Percentiles rank a stretch among this genome's conserved stretches.
Conservation (phyloP, 352 stramenopile genomes). For the Globisporangium paroecandrum region DNA sequence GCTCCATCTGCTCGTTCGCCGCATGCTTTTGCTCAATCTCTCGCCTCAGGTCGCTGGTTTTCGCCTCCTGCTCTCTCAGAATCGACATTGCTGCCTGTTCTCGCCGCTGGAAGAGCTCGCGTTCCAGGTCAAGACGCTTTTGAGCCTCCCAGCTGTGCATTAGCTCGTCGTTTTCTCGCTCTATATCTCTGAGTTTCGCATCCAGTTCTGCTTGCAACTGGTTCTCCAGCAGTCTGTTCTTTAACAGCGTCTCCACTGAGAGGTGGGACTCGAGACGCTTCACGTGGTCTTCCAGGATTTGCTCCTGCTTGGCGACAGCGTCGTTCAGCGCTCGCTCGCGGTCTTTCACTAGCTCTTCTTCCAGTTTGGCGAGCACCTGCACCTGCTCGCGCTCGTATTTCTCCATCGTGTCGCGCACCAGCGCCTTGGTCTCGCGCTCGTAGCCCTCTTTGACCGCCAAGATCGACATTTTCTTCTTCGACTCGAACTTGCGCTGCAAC, state of each 20-base stretch:
- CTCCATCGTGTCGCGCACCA: slow-evolving; percentile 41
- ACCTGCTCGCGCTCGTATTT: slow-evolving; percentile 43
- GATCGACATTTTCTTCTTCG: slow-evolving; percentile 53
- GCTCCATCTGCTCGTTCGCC: slow-evolving; percentile 38
- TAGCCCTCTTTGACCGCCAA: slow-evolving; percentile 44
- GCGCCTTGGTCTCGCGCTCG: slow-evolving; percentile 47
- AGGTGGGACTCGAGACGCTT: slow-evolving; percentile 36
- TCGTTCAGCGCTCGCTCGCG: slow-evolving; percentile 32
- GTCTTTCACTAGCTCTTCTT: slow-evolving; percentile 27
- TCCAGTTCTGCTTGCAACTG: slow-evolving; percentile 39
- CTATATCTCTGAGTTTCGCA: slow-evolving; percentile 26
- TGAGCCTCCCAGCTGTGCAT: slow-evolving; percentile 42
- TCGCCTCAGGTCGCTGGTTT: slow-evolving; percentile 36
- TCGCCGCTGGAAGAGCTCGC: slow-evolving; percentile 37
- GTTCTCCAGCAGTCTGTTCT: slow-evolving; percentile 29
- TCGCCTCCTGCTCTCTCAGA: slow-evolving; percentile 43
- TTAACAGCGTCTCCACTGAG: slow-evolving; percentile 29
- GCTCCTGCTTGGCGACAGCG: slow-evolving; percentile 32
- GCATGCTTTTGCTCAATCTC: slow-evolving; percentile 36
- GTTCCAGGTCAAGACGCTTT: slow-evolving; percentile 40
- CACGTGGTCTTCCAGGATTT: slow-evolving; percentile 34
- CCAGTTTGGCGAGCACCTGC: slow-evolving; percentile 25
- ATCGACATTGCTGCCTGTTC: slow-evolving; percentile 32
- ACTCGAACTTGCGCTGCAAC: slow-evolving; percentile 60
- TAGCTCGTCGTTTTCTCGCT: slow-evolving; percentile 26